Base-by-base conservation (phyloP, 2,329 filamentous ascomycete genomes). In the Huntiella moniliformis region DNA sequence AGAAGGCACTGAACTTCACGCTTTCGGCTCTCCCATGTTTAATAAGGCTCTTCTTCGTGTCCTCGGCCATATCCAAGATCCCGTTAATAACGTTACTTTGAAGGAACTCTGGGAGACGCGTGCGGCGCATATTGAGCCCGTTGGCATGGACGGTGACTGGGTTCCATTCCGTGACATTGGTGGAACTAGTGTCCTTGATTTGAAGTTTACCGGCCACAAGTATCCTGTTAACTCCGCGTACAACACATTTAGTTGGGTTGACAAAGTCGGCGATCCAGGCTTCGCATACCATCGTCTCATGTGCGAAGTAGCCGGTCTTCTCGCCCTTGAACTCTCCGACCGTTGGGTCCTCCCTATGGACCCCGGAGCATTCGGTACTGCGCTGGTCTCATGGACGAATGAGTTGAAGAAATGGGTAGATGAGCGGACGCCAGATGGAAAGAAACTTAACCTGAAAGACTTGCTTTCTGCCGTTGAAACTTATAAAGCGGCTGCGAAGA, bases 81-180 rank as follows among this genome's bases (percentile, higher is more conserved):
- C 85, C 0, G 59, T 67, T 42, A 67, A 67, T 38, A 91, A 93
- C 56, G 67, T 71, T 43, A 82, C 84, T 0, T 63, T 96, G 6
- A 73, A 74, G 40, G 67, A 81, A 16, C 65, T 87, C 2, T 96
- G 87, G 85, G 73, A 84, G n/a, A 64, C 68, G 13, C 65, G 70
- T 2, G 64, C 71, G 11, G 68, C 63, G 16, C 64, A 71, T 28
- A 65, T 96, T 1, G 75, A 77, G 39, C 73, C 75, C 2, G 68
- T 92, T 0, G 84, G 79, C 10, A 77, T 77, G 4, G 78, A 73
- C 7, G 81, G 84, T 53, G 91, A 96, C 60, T 91, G 84, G 55
- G 81, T 86, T 2, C 77, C 86, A 2, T 98, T 96, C 60, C 88
- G 93, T 61, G 75, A 88, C 57, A 82, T 96, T 43, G 85, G 84